Evolutionary conservation across 2,329 filamentous ascomycete species (phyloP), one percentile per base, ranked within the genome.

Genomic region (Zopfia rhizophila): DNA sequence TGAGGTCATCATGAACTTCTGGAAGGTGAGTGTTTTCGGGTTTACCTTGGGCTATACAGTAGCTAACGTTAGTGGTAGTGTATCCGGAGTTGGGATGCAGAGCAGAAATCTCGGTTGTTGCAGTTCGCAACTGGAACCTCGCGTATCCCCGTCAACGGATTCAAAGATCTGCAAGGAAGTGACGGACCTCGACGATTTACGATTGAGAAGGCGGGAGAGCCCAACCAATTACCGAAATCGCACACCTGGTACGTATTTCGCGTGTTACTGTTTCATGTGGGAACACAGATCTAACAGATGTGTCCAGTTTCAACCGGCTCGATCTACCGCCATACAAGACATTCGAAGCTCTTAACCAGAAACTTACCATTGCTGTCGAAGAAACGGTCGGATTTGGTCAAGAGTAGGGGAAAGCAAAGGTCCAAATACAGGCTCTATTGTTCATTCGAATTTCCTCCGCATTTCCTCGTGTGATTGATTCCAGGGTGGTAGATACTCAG

Each of bases 331-430:
- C 91, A 19, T 99, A 99, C 72, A 97, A 97, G 79, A 85, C 81
- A 16, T 82, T 92, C 63, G 93, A 97, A 54, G 84, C 84, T 61
- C 80, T 99, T 58, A 88, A 93, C 69, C 80, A 87, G 67, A 99
- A 99, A 77, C 80, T 99, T 62, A 94, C 92, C 5, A 96, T 96
- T 75, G 94, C 94, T 18, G 94, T 99, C 43, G 94, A 99, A 76
- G 94, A 99, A 78, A 99, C 94, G 0, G 92, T 99, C 80, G 94
- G 94, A 53, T 99, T 99, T 71, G 94, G 94, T 57, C 94, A 99
- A 78, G 94, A 99, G 78, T 99, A 70, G 54, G 55, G 1, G 22
- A 40, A 35, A n/a, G n/a, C n/a, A n/a, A n/a, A n/a, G n/a, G n/a
- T n/a, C n/a, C n/a, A n/a, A n/a, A n/a, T n/a, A n/a, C n/a, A n/a